Base-by-base conservation (phyloP, 805 yeast genomes). In the Suhomyces pyralidae region DNA sequence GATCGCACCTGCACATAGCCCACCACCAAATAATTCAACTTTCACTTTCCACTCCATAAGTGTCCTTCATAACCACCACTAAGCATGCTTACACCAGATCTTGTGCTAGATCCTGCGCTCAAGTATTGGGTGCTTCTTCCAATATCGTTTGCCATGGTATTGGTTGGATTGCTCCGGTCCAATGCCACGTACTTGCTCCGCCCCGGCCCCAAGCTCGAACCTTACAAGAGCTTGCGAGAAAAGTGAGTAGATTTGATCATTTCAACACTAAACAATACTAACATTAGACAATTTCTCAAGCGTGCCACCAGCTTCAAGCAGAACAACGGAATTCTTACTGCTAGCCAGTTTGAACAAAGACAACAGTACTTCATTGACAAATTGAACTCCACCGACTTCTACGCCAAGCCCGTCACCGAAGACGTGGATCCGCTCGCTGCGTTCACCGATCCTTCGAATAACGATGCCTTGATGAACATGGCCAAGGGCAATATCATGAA, bases 41-140 rank as follows among this genome's bases (percentile, higher is more conserved):
- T 38, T 17, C 12, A 14, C 22, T 36, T 36, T 36, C 14, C 40
- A 38, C 24, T 19, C 42, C 20, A 17, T 24, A 42, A 20, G 32
- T 8, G 9, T 12, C 32, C 32, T 26, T 7, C 15, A 14, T n/a
- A 24, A 14, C 30, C 3, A 12, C 28, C 45, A 42, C 44, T 20
- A 8, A 7, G 19, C 17, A 46, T 46, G 49, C 40, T 38, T 24
- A 40, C 55, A 3, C 53, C 59, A 14, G 77, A 73, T 46, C 64
- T 73, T 36, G 50, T 84, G 14, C 73, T 93, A 45, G 98, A 93
- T 64, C 96, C 97, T 4, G 80, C 82, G 50, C 76, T 94, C 55
- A 86, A 88, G 65, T 81, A 84, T 61, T 93, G 98, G 97, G 98
- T 91, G 28, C 74, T 94, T 15, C 67, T 90, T 34, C 99, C 99